Evolutionary conservation across 129 eudicot genomes (phyloP).

Genomic region (Artemisia tridentata): DNA sequence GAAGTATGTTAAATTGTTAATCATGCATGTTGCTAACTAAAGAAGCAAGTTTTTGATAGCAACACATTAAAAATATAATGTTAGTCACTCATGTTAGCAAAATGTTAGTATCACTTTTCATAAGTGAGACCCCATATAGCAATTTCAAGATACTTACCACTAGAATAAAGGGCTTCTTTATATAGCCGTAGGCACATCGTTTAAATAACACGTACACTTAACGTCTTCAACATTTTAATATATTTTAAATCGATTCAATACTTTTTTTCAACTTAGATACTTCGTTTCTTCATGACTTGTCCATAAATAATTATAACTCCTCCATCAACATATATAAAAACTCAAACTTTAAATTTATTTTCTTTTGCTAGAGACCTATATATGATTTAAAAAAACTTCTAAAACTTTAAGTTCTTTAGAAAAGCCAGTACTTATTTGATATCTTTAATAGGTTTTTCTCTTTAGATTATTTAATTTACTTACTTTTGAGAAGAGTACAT

Average conservation of each 20-base stretch:
- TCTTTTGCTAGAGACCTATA: too few species aligned
- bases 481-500: too few species aligned
- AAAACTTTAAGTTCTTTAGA: neutral
- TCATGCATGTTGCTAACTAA: too few species aligned
- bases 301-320: too few species aligned
- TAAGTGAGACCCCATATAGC: neutral
- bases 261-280: neutral
- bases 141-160: neutral
- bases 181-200: neutral
- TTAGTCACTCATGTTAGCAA: too few species aligned
- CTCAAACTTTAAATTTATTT: too few species aligned
- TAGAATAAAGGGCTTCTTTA: neutral
- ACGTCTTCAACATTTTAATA: neutral
- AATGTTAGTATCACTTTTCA: neutral
- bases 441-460: neutral
- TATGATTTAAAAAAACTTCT: neutral
- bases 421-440: neutral
- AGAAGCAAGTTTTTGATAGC: too few species aligned
- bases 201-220: conserved; percentile 1
- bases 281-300: too few species aligned
- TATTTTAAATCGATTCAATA: neutral
- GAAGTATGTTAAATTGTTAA: too few species aligned
- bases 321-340: too few species aligned
- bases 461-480: neutral
- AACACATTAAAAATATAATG: too few species aligned